phyloP scores from a whole-genome alignment of 805 yeast species.

The Cyberlindnera misumaiensis region DNA sequence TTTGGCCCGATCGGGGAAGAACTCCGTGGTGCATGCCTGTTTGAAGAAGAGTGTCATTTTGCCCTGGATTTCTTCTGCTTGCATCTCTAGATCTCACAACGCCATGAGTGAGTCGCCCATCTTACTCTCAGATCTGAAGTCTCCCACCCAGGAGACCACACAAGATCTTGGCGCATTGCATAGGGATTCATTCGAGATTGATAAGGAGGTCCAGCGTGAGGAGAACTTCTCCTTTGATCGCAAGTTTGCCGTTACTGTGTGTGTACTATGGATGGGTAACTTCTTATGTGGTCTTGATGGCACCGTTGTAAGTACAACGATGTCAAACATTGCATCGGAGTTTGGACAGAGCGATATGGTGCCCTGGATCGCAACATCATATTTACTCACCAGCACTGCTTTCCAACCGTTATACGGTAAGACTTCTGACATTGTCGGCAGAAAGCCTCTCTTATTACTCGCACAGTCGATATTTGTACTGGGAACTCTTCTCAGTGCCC shows the following conservation, averaged over 20 bases:
- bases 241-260: constrained; percentile 11
- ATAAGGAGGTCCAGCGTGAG: background rate
- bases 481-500: constrained; percentile 37
- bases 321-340: constrained; percentile 53
- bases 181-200: constrained; percentile 1
- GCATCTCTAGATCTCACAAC: too few species aligned
- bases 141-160: background rate
- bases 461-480: constrained; percentile 39
- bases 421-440: constrained; percentile 57
- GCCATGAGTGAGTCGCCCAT: background rate
- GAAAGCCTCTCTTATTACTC: constrained; percentile 37
- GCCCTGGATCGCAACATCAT: constrained; percentile 70
- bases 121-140: background rate
- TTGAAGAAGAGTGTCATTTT: too few species aligned
- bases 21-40: background rate
- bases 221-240: constrained; percentile 6
- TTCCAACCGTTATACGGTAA: constrained; percentile 73
- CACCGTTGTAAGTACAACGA: constrained; percentile 52
- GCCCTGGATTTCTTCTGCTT: too few species aligned
- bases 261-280: constrained; percentile 37
- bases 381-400: constrained; percentile 61
- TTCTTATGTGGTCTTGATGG: constrained; percentile 53
- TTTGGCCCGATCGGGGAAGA: background rate
- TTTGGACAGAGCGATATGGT: constrained; percentile 44
- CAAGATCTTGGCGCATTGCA: background rate